Conservation (phyloP, 2,329 filamentous ascomycete genomes). For the Claviceps africana region DNA sequence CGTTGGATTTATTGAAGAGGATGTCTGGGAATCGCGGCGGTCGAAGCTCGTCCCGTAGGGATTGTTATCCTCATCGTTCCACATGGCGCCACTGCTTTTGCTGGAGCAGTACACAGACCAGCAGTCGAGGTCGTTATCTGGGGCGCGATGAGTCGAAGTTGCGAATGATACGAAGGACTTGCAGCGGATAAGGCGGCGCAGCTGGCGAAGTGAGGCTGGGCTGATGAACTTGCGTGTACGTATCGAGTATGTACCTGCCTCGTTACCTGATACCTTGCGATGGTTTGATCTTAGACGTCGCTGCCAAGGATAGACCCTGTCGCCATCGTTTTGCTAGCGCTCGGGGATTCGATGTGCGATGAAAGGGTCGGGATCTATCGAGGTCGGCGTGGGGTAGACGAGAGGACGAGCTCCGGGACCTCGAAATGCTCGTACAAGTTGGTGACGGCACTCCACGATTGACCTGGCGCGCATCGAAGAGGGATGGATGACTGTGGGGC, state of each 20-base stretch:
- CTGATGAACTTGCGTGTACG: constrained; percentile 1
- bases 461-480: background rate
- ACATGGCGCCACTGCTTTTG: constrained; percentile 44
- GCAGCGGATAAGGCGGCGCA: constrained; percentile 2
- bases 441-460: background rate
- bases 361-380: background rate
- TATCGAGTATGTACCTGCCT: background rate
- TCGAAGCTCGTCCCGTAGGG: constrained; percentile 87
- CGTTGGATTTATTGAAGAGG: constrained; percentile 49
- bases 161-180: background rate
- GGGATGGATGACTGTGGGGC: background rate
- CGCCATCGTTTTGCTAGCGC: constrained; percentile 10
- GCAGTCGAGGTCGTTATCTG: background rate
- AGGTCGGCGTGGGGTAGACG: background rate
- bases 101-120: background rate
- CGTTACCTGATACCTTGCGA: background rate
- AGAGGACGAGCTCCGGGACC: background rate
- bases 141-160: background rate
- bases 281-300: constrained; percentile 5
- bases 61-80: constrained; percentile 98
- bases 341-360: background rate
- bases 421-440: background rate
- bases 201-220: constrained; percentile 2
- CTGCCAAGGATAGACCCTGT: constrained; percentile 8
- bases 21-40: constrained; percentile 65